These are phyloP conservation scores for Calonectria pteridis DNA, from an alignment of 2,329 filamentous ascomycete species.

Conservation along the genomic window DNA sequence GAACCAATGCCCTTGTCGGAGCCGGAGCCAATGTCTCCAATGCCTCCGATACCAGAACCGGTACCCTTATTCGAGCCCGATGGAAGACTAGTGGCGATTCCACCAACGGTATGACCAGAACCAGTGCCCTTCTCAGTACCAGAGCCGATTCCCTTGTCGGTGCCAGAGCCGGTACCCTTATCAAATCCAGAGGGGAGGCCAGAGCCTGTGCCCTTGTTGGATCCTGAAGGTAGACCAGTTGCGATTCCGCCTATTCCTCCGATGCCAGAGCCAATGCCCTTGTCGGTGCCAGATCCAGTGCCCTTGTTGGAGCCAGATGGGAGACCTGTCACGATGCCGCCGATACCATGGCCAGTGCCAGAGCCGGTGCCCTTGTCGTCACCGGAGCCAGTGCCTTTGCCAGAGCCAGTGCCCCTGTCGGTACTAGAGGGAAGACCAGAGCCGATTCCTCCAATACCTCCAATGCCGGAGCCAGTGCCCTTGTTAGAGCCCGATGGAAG, in stretches of 20 bases:
- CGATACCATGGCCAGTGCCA: not conserved
- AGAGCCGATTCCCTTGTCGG: too few species aligned
- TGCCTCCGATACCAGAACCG: not conserved
- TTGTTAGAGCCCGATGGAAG: not conserved
- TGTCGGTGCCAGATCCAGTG: too few species aligned
- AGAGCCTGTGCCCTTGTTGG: too few species aligned
- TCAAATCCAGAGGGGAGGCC: too few species aligned
- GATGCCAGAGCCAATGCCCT: too few species aligned
- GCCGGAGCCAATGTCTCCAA: not conserved
- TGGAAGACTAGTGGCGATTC: not conserved
- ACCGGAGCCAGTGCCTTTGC: too few species aligned
- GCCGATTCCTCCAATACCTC: not conserved
- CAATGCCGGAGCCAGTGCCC: not conserved
- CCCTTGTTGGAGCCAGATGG: too few species aligned
- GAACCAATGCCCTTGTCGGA: not conserved
- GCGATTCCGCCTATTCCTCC: too few species aligned
- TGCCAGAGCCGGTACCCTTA: not conserved
- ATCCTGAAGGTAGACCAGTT: too few species aligned
- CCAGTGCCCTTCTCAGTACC: too few species aligned
- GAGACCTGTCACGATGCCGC: too few species aligned
- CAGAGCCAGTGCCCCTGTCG: not conserved
- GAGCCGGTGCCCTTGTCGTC: not conserved
- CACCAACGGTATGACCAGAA: not conserved
- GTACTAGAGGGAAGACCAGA: not conserved
- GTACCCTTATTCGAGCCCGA: not conserved